Conservation (phyloP, 192 early-diverging fungal species). For the Spizellomyces punctatus region DNA sequence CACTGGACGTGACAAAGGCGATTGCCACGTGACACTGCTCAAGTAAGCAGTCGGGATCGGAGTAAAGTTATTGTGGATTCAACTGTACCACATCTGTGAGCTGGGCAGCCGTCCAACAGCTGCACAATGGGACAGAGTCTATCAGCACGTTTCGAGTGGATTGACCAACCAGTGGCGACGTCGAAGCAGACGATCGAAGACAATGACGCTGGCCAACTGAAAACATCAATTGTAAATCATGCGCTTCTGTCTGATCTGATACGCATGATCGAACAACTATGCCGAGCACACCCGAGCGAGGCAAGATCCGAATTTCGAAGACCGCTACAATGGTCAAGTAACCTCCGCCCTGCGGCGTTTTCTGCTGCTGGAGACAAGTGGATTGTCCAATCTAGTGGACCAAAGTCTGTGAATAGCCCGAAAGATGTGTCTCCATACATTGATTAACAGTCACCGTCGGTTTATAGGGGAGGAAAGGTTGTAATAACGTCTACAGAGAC, state of each 20-base stretch:
- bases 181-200: neutral
- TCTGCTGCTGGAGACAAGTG: slow-evolving; percentile 9
- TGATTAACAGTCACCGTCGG: too few relatives aligned
- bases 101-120: too few relatives aligned
- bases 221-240: slow-evolving; percentile 51
- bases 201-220: slow-evolving; percentile 23
- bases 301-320: slow-evolving; percentile 51
- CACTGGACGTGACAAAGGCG: too few relatives aligned
- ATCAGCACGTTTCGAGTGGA: slow-evolving; percentile 45
- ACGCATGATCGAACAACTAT: slow-evolving; percentile 48
- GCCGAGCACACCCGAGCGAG: slow-evolving; percentile 46
- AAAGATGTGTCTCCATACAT: too few relatives aligned
- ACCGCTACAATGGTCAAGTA: slow-evolving; percentile 46
- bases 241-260: slow-evolving; percentile 51
- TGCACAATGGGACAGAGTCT: slow-evolving; percentile 49
- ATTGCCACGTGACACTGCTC: too few relatives aligned
- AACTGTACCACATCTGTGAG: too few relatives aligned
- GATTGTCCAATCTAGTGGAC: neutral
- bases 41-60: too few relatives aligned
- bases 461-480: neutral
- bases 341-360: slow-evolving; percentile 41
- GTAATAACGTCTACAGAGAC: slow-evolving; percentile 39
- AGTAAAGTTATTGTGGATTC: too few relatives aligned
- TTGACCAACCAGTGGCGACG: neutral
- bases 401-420: too few relatives aligned